Evolutionary conservation across 306 rosid species (phyloP).

Genomic region (Lotus japonicus): DNA sequence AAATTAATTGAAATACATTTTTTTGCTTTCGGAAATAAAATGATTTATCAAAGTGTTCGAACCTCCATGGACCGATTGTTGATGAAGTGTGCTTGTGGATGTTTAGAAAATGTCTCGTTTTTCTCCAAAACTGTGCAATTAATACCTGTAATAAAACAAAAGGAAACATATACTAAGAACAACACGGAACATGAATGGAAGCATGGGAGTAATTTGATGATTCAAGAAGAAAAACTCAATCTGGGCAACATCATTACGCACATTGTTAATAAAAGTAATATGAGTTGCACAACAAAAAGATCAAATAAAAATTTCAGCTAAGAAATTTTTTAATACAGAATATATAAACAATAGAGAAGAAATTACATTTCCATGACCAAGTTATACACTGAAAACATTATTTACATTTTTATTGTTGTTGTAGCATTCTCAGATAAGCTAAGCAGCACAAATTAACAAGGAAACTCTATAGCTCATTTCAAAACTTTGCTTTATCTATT

Average conservation of each 20-base stretch:
- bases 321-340: neutral
- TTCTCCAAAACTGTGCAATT: constrained; percentile 73
- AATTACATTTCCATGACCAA: neutral
- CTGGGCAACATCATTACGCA: neutral
- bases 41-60: constrained; percentile 12
- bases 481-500: neutral
- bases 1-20: constrained; percentile 11
- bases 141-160: constrained; percentile 45
- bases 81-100: constrained; percentile 90
- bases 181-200: neutral
- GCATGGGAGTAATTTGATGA: neutral
- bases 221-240: neutral
- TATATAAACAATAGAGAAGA: constrained; percentile 6
- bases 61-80: constrained; percentile 99
- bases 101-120: constrained; percentile 49
- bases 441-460: constrained; percentile 7
- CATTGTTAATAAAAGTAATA: neutral
- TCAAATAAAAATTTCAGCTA: neutral
- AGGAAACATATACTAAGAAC: neutral
- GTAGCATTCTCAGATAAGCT: neutral
- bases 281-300: neutral
- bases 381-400: neutral
- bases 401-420: neutral
- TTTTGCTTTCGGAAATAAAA: neutral
- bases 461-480: neutral